Evolutionary conservation across 306 rosid genomes (phyloP).

Genomic region (Inga leiocalycina): DNA sequence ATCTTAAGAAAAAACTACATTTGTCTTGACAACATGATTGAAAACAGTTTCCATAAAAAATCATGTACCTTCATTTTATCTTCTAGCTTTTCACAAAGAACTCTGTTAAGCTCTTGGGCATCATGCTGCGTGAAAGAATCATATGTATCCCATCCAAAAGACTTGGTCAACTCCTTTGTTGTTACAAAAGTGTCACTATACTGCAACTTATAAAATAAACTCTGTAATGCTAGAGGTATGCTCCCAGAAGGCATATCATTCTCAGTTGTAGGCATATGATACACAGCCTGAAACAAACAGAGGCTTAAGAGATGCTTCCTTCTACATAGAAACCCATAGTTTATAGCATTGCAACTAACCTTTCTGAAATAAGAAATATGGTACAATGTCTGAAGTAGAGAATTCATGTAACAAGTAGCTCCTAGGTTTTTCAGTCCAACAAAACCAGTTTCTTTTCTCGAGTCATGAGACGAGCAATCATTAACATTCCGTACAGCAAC

Average conservation of each 20-base stretch:
- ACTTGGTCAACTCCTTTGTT: conserved; percentile 89
- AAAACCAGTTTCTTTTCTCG: conserved; percentile 92
- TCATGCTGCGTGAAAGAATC: conserved; percentile 98
- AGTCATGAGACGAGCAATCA: conserved; percentile 90
- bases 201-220: conserved; percentile 94
- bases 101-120: conserved; percentile 96
- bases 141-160: conserved; percentile 95
- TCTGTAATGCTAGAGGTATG: conserved; percentile 91
- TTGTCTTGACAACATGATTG: neutral
- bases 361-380: conserved; percentile 94
- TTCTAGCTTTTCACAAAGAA: conserved; percentile 93
- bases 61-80: conserved; percentile 88
- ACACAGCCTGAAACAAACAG: conserved; percentile 73
- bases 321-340: conserved; percentile 7
- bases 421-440: conserved; percentile 98
- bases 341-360: conserved; percentile 47
- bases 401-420: conserved; percentile 98
- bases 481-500: conserved; percentile 76
- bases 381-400: conserved; percentile 89
- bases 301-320: conserved; percentile 31
- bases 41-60: conserved; percentile 20
- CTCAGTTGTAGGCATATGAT: conserved; percentile 97
- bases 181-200: conserved; percentile 86
- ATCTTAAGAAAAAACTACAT: conserved; percentile 21
- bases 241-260: conserved; percentile 95